Evolutionary conservation across 1,284 basidiomycete species (phyloP).

Genomic region (Ceratobasidium sp.): DNA sequence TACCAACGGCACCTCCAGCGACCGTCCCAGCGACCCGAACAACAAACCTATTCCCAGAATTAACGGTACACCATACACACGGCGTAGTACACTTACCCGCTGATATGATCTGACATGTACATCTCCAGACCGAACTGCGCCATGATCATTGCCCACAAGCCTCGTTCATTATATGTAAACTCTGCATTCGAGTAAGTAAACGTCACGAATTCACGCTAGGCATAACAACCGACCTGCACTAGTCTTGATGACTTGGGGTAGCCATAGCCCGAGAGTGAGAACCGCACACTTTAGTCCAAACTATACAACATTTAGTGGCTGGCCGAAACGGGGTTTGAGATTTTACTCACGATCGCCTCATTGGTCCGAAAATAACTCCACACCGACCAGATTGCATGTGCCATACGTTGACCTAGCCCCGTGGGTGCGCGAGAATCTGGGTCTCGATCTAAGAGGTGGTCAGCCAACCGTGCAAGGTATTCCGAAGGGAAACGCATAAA

Average conservation of each 20-base stretch:
- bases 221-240: slow-evolving; percentile 53
- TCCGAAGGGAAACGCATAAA: slow-evolving; percentile 12
- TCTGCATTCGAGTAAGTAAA: slow-evolving; percentile 44
- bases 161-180: slow-evolving; percentile 55
- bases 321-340: background rate
- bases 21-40: slow-evolving; percentile 58
- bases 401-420: slow-evolving; percentile 54
- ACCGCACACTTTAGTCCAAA: slow-evolving; percentile 59
- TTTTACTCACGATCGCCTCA: slow-evolving; percentile 53
- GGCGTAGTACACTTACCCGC: slow-evolving; percentile 53
- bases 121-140: slow-evolving; percentile 68
- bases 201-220: background rate
- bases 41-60: slow-evolving; percentile 56
- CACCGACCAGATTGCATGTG: slow-evolving; percentile 49
- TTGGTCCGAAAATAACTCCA: slow-evolving; percentile 55
- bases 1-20: slow-evolving; percentile 56
- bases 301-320: background rate
- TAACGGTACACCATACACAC: too few species aligned
- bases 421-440: slow-evolving; percentile 58
- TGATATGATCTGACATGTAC: slow-evolving; percentile 70
- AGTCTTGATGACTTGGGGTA: slow-evolving; percentile 57
- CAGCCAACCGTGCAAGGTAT: background rate
- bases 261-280: slow-evolving; percentile 63
- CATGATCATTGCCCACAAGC: slow-evolving; percentile 70
- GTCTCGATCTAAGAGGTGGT: slow-evolving; percentile 52